phyloP scores from a whole-genome alignment of 164 flowering plant species.

The Dillenia turbinata region DNA sequence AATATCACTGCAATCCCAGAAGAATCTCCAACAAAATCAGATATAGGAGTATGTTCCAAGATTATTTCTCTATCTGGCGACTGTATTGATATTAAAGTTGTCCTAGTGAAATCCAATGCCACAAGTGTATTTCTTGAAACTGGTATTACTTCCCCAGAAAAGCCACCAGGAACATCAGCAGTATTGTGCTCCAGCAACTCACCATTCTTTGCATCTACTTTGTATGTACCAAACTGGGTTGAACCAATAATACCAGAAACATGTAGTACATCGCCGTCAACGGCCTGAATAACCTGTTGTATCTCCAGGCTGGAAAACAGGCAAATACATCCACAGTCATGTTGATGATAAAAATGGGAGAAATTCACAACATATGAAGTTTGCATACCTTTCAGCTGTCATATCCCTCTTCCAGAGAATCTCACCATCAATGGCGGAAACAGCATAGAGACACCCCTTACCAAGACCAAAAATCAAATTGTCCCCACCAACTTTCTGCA shows the following conservation, averaged over 20 bases:
- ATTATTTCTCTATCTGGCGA: conserved; percentile 47
- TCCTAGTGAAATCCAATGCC: conserved; percentile 55
- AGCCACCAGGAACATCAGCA: conserved; percentile 53
- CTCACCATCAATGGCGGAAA: conserved; percentile 86
- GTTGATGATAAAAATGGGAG: background rate
- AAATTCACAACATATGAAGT: conserved; percentile 4
- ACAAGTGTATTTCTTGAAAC: conserved; percentile 57
- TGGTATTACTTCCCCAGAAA: conserved; percentile 53
- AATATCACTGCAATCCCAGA: conserved; percentile 50
- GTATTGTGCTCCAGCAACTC: conserved; percentile 52
- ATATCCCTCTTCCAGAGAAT: conserved; percentile 77
- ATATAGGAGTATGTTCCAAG: conserved; percentile 41
- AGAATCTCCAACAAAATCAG: conserved; percentile 48
- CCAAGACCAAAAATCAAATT: conserved; percentile 59
- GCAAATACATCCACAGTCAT: conserved; percentile 2
- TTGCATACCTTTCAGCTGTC: conserved; percentile 55
- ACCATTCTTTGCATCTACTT: conserved; percentile 63
- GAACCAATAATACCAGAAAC: conserved; percentile 59
- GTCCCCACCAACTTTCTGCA: conserved; percentile 74
- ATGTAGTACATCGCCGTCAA: conserved; percentile 47
- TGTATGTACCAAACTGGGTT: conserved; percentile 43
- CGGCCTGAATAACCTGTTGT: conserved; percentile 56
- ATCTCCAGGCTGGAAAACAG: conserved; percentile 59
- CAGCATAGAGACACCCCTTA: conserved; percentile 69
- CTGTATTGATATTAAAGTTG: conserved; percentile 40